phyloP scores from a whole-genome alignment of 2,329 filamentous ascomycete species.

The Cordyceps farinosa region DNA sequence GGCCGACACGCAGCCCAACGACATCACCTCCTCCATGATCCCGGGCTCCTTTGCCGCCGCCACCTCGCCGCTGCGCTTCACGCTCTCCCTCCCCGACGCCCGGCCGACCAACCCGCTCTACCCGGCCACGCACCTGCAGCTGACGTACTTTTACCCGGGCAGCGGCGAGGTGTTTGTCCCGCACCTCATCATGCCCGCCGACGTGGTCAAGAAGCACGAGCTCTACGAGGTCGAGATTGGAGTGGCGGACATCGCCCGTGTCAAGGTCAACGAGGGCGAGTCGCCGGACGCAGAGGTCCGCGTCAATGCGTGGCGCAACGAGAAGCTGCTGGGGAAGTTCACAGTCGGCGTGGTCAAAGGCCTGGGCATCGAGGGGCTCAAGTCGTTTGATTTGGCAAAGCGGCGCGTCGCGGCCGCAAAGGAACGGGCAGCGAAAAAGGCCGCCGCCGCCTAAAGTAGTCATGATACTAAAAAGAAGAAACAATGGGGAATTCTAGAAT shows the following conservation, averaged over 20 bases:
- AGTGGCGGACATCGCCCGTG: not conserved
- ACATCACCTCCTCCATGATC: not conserved
- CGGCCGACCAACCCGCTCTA: not conserved
- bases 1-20: not conserved
- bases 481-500: too few species aligned
- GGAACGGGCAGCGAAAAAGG: not conserved
- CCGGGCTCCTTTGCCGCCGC: not conserved
- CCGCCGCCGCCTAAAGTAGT: not conserved
- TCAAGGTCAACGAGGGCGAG: conserved; percentile 10
- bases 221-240: not conserved
- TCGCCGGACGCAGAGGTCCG: not conserved
- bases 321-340: not conserved
- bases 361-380: not conserved
- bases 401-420: not conserved
- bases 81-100: not conserved
- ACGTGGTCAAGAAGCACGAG: not conserved
- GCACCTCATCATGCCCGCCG: not conserved
- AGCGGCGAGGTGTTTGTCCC: not conserved
- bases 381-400: not conserved
- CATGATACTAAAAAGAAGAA: not conserved
- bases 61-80: not conserved
- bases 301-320: not conserved
- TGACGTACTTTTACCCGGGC: not conserved
- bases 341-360: not conserved
- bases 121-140: conserved; percentile 5